These are phyloP conservation scores for Cucurbita maxima DNA, from an alignment of 306 rosid genomes.

Conservation along the genomic window DNA sequence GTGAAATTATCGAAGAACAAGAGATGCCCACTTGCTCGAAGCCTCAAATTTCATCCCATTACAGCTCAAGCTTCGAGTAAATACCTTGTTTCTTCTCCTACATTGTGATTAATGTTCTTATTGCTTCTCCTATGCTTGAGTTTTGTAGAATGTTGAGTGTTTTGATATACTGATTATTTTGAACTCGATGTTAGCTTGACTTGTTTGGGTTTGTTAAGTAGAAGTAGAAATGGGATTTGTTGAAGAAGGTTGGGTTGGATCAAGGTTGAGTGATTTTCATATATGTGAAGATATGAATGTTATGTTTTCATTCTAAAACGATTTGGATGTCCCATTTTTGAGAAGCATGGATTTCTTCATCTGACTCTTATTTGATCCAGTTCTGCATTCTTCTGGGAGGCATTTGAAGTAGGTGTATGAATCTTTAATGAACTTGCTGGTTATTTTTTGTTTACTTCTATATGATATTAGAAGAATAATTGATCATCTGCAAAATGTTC, in stretches of 20 bases:
- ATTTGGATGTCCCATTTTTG: not conserved
- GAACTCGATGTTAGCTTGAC: not conserved
- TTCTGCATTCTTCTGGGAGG: not conserved
- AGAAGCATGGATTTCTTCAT: not conserved
- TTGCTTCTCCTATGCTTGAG: not conserved
- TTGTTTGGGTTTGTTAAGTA: not conserved
- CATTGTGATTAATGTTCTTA: not conserved
- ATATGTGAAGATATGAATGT: not conserved
- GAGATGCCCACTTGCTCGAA: slow-evolving; percentile 16
- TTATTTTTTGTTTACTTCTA: not conserved
- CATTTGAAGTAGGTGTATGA: not conserved
- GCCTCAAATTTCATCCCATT: slow-evolving; percentile 27
- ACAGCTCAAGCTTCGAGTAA: slow-evolving; percentile 54
- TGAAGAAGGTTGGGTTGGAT: not conserved
- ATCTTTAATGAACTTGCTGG: not conserved
- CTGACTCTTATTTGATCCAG: not conserved
- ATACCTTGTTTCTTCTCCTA: no score
- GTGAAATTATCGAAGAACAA: slow-evolving; percentile 29
- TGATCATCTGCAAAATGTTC: not conserved
- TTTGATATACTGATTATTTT: not conserved
- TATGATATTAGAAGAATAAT: not conserved
- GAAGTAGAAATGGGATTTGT: not conserved
- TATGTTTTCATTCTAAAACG: not conserved
- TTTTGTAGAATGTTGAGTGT: not conserved
- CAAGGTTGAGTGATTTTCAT: not conserved